A percentile compares a stretch with the other conserved stretches of the same genome.
phyloP scores from a whole-genome alignment of 2,329 filamentous ascomycete species.

The Hymenotorrendiella dingleyae region DNA sequence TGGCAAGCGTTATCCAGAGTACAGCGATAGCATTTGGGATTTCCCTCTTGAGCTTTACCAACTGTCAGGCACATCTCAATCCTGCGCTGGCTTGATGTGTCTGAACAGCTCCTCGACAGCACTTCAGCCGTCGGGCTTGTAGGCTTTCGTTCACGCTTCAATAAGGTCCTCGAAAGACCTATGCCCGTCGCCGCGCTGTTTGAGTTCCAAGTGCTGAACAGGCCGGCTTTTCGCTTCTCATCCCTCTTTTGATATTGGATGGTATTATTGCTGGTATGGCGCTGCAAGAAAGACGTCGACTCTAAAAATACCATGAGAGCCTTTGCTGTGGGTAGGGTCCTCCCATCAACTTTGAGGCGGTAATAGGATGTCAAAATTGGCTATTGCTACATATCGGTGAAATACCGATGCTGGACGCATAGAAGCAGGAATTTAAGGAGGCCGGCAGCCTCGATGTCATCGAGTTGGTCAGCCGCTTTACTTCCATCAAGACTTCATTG shows the following conservation, averaged over 20 bases:
- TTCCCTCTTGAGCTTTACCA: slow-evolving; percentile 40
- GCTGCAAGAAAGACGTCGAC: slow-evolving; percentile 36
- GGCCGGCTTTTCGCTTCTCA: slow-evolving; percentile 47
- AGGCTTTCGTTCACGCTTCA: slow-evolving; percentile 11
- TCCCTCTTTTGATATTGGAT: slow-evolving; percentile 41
- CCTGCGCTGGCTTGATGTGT: slow-evolving; percentile 45
- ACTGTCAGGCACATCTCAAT: slow-evolving; percentile 46
- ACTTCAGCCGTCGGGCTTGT: slow-evolving; percentile 13
- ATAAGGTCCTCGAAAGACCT: slow-evolving; percentile 13
- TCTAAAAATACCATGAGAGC: slow-evolving; percentile 37
- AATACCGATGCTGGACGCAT: slow-evolving; percentile 46
- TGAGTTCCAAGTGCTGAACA: slow-evolving; percentile 38
- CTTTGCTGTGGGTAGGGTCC: slow-evolving; percentile 31
- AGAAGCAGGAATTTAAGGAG: slow-evolving; percentile 47
- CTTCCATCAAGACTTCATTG: slow-evolving; percentile 32
- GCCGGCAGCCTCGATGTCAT: slow-evolving; percentile 38
- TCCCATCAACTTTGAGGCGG: slow-evolving; percentile 41
- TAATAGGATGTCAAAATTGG: slow-evolving; percentile 52
- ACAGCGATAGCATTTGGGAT: slow-evolving; percentile 49
- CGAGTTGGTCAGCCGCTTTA: slow-evolving; percentile 41
- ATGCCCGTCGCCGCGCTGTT: slow-evolving; percentile 10
- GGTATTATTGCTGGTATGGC: slow-evolving; percentile 46
- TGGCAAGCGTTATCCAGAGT: slow-evolving; percentile 49
- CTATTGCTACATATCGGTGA: slow-evolving; percentile 46
- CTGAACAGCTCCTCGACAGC: slow-evolving; percentile 34